Percentiles rank a stretch among this genome's conserved stretches.
phyloP scores from a whole-genome alignment of 257 asterid genomes.

The Parsonsia alboflavescens region DNA sequence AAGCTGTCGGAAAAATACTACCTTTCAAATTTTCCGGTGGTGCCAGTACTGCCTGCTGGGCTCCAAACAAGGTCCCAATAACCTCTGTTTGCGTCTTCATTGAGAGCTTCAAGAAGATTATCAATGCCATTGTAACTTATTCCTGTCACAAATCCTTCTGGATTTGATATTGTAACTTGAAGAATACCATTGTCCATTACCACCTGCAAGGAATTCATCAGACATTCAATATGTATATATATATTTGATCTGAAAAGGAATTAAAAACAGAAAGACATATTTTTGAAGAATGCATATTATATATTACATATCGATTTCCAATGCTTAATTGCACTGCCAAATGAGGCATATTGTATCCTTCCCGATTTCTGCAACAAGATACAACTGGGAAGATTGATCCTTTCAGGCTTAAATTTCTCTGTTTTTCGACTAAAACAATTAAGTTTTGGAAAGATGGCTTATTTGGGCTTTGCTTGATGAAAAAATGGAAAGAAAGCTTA shows the following conservation, averaged over 20 bases:
- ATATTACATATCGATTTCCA: conserved; percentile 5
- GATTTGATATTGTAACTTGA: conserved; percentile 53
- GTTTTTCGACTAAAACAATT: not conserved
- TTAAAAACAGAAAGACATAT: too few relatives aligned
- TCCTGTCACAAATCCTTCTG: conserved; percentile 53
- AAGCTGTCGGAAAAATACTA: conserved; percentile 7
- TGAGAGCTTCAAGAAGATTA: conserved; percentile 50
- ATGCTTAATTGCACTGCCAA: conserved; percentile 5
- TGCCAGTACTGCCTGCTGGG: conserved; percentile 33
- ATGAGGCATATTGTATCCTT: not conserved
- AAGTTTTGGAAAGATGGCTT: not conserved
- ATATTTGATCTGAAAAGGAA: not conserved
- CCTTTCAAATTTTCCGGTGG: conserved; percentile 47
- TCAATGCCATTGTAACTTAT: conserved; percentile 48
- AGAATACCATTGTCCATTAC: conserved; percentile 65
- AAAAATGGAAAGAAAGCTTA: not conserved
- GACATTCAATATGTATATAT: not conserved
- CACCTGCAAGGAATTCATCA: conserved; percentile 35
- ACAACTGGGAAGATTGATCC: not conserved
- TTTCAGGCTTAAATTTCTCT: too few relatives aligned
- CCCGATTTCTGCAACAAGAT: not conserved
- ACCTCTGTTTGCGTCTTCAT: conserved; percentile 60
- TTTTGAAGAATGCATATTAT: too few relatives aligned
- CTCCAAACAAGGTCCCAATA: conserved; percentile 78
- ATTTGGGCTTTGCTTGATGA: conserved; percentile 5